Evolutionary conservation across 2,329 filamentous ascomycete species (phyloP).

Genomic region (Nothophoma quercina): DNA sequence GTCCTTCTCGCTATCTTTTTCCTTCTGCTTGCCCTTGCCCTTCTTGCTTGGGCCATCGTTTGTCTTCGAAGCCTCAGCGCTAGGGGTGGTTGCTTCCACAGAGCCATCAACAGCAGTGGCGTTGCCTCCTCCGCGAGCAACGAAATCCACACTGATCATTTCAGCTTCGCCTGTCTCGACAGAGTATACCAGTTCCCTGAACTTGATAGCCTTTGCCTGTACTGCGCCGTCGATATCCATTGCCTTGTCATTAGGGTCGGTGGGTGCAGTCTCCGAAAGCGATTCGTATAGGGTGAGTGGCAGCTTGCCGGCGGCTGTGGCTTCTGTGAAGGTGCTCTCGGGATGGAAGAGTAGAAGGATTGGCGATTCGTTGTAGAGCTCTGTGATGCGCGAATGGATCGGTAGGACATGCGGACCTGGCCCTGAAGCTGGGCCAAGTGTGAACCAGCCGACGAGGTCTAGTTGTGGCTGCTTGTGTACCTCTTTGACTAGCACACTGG

Average conservation of each 20-base stretch:
- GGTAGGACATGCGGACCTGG: constrained; percentile 72
- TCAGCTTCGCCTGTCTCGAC: constrained; percentile 95
- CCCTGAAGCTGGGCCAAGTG: constrained; percentile 74
- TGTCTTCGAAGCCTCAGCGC: constrained; percentile 32
- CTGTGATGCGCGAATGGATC: constrained; percentile 79
- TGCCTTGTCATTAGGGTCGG: constrained; percentile 47
- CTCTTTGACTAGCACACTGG: constrained; percentile 70
- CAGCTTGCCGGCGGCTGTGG: constrained; percentile 75
- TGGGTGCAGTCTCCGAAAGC: constrained; percentile 50
- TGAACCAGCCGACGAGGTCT: constrained; percentile 89
- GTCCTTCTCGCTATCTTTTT: constrained; percentile 44
- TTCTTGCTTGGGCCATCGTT: constrained; percentile 56
- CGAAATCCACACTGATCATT: constrained; percentile 96
- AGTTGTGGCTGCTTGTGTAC: constrained; percentile 86
- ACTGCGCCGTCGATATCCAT: constrained; percentile 71
- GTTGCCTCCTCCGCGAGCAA: constrained; percentile 83
- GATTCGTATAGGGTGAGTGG: constrained; percentile 93
- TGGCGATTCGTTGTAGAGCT: constrained; percentile 81
- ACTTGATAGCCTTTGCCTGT: constrained; percentile 65
- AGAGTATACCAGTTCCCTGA: constrained; percentile 83
- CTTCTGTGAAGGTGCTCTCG: constrained; percentile 59
- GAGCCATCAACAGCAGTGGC: constrained; percentile 66
- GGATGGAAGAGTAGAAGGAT: constrained; percentile 89
- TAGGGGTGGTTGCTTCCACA: constrained; percentile 27
- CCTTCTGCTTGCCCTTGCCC: constrained; percentile 62